These are phyloP conservation scores for Juglanconis sp. DNA, from an alignment of 2,329 filamentous ascomycete species.

Conservation along the genomic window DNA sequence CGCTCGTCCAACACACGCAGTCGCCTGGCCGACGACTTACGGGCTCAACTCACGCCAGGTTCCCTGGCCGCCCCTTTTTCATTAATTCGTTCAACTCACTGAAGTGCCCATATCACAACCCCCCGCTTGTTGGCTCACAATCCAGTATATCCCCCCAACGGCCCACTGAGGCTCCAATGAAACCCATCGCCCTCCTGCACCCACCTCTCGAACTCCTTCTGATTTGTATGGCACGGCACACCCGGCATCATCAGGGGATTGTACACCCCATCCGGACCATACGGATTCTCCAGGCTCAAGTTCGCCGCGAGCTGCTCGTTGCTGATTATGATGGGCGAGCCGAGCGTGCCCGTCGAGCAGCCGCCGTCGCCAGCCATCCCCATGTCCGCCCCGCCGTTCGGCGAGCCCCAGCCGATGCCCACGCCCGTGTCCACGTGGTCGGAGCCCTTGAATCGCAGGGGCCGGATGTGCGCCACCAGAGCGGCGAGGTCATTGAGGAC, in stretches of 20 bases:
- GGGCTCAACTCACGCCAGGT: too few relatives aligned
- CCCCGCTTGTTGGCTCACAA: not conserved
- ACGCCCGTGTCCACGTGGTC: constrained; percentile 2
- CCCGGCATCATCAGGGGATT: not conserved
- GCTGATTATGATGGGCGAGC: not conserved
- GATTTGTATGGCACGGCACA: constrained; percentile 6
- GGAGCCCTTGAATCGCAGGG: constrained; percentile 13
- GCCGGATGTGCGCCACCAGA: constrained; percentile 12
- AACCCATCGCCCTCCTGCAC: constrained; percentile 5
- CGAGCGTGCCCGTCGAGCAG: not conserved
- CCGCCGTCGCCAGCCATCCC: not conserved
- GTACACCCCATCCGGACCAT: constrained; percentile 2
- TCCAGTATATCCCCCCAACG: constrained; percentile 1
- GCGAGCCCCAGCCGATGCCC: not conserved
- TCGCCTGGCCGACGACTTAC: too few relatives aligned
- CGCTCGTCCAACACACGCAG: too few relatives aligned
- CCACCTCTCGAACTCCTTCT: constrained; percentile 13
- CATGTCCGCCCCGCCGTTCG: not conserved
- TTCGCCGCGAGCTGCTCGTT: constrained; percentile 13
- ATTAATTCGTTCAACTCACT: too few relatives aligned
- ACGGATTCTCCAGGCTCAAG: constrained; percentile 9
- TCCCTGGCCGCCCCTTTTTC: too few relatives aligned
- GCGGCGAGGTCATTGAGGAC: constrained; percentile 14
- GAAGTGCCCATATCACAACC: not conserved
- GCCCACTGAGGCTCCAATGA: not conserved